Evolutionary conservation across 768 basidiomycete species (phyloP), one percentile per base, ranked within the genome.

Genomic region (Termitomyces titanicus): DNA sequence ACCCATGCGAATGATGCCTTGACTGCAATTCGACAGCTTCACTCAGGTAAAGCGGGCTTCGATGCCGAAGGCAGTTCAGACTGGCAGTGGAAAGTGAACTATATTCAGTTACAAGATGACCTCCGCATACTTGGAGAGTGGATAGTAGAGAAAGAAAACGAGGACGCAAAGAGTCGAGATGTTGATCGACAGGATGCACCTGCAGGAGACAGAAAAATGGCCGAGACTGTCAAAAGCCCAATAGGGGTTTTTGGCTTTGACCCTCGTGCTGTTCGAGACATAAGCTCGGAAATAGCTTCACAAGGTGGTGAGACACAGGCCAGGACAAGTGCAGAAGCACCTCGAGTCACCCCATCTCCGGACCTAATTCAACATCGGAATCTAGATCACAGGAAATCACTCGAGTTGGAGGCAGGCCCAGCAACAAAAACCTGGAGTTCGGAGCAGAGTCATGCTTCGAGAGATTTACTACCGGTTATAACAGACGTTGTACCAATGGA

Each of bases 1-100:
- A 53, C 29, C 3, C 59, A 61, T 38, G 63, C 56, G 13, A 56
- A 61, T n/a, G 66, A 65, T 20, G 65, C 65, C n/a, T 44, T 69
- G 15, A 53, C 46, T 18, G 65, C 63, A 9, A 37, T 70, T 9
- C 60, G 66, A 55, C 56, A 56, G 8, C 54, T 60, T 29, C 27
- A 52, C 9, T 56, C 58, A 11, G 50, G 31, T 29, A 42, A 34
- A 39, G 31, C 44, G 24, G 47, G 18, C 11, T 34, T 29, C 18
- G 51, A 47, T 2, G 27, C 33, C 0, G 49, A 17, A 24, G 46
- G 48, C 1, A 54, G 24, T 10, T 35, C 39, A 38, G 51, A 56
- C 20, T 59, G 59, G 57, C 49, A 56, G n/a, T 62, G 58, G 55
- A 50, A 58, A 47, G 39, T 47, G 9, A 48, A 53, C 12, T 39